A percentile compares a stretch with the other conserved stretches of the same genome.
phyloP scores from a whole-genome alignment of 371 early-diverging fungal genomes.

The Mucor piriformis region DNA sequence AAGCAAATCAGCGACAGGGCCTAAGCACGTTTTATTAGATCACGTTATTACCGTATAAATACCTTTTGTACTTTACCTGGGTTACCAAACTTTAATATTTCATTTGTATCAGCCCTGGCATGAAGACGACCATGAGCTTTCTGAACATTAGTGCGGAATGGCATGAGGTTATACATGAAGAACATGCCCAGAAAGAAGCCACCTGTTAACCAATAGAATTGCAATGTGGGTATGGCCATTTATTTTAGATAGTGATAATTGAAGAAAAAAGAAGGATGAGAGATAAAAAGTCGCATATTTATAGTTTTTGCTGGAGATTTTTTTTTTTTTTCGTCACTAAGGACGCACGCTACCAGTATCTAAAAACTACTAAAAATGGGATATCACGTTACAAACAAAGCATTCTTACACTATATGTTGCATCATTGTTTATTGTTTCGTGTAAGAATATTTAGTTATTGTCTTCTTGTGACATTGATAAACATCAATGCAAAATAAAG shows the following conservation, averaged over 20 bases:
- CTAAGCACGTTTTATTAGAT: constrained; percentile 29
- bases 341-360: too few species aligned
- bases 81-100: constrained; percentile 43
- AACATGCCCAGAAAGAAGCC: constrained; percentile 34
- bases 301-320: too few species aligned
- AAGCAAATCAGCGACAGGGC: constrained; percentile 54
- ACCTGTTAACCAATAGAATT: constrained; percentile 17
- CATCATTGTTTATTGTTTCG: too few species aligned
- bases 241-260: not conserved
- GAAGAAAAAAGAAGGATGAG: not conserved
- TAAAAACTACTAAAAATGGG: too few species aligned
- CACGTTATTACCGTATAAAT: too few species aligned
- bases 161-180: constrained; percentile 19
- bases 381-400: too few species aligned
- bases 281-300: not conserved
- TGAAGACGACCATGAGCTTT: not conserved
- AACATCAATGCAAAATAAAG: too few species aligned
- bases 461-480: too few species aligned
- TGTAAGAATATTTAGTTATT: too few species aligned
- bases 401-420: too few species aligned
- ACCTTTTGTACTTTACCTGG: too few species aligned
- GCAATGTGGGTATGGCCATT: constrained; percentile 12
- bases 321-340: too few species aligned
- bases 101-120: constrained; percentile 3
- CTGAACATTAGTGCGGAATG: not conserved